Conservation (phyloP, 805 yeast genomes). For the Candida broadrunensis region DNA sequence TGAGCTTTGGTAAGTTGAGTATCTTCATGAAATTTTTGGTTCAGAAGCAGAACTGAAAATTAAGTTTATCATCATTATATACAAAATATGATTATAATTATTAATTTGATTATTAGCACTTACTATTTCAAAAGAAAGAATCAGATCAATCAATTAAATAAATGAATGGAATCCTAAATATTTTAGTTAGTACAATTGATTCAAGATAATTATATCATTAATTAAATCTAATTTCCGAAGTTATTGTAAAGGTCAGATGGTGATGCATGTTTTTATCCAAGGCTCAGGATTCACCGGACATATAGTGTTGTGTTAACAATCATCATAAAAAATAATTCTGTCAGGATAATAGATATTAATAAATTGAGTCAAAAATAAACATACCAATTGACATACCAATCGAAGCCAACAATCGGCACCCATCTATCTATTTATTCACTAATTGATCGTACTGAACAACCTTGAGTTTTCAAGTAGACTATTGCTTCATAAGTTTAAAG, state of each 20-base stretch:
- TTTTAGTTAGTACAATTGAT: too few species aligned
- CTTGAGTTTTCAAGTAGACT: too few species aligned
- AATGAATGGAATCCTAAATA: too few species aligned
- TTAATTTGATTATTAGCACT: too few species aligned
- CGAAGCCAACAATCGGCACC: too few species aligned
- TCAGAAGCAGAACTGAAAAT: slow-evolving; percentile 98
- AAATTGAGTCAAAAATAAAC: slow-evolving; percentile 1
- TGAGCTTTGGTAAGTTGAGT: slow-evolving; percentile 65
- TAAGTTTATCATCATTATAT: slow-evolving; percentile 59
- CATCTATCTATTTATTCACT: too few species aligned
- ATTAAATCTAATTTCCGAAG: too few species aligned
- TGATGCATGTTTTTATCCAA: slow-evolving; percentile 88
- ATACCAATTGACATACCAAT: background rate
- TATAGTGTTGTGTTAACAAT: slow-evolving; percentile 19
- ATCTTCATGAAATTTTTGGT: slow-evolving; percentile 67
- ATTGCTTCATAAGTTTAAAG: too few species aligned
- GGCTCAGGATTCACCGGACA: slow-evolving; percentile 71
- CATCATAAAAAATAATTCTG: slow-evolving; percentile 18
- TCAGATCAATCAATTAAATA: too few species aligned
- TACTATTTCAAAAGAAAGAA: too few species aligned
- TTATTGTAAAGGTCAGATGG: slow-evolving; percentile 74
- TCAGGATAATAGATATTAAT: slow-evolving; percentile 3
- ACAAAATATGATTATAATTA: background rate
- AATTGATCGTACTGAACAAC: too few species aligned
- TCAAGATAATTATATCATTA: too few species aligned